phyloP scores from a whole-genome alignment of 345 rosid genomes.

The Populus simonii region DNA sequence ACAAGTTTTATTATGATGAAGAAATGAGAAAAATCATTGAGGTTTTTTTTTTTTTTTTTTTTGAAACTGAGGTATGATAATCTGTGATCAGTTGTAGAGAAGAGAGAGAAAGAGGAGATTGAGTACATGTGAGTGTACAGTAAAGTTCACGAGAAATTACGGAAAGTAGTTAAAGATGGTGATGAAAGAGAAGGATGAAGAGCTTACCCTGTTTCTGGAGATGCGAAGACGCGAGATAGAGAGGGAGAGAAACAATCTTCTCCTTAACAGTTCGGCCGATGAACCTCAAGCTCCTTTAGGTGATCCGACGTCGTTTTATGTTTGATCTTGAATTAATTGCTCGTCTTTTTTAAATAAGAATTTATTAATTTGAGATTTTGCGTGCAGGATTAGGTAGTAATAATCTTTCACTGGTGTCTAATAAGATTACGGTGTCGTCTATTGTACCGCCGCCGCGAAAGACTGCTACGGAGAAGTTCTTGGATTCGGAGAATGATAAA shows the following conservation, averaged over 20 bases:
- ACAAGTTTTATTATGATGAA: background rate
- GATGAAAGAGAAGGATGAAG: slow-evolving; percentile 27
- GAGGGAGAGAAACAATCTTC: slow-evolving; percentile 3
- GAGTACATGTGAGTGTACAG: background rate
- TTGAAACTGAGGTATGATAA: background rate
- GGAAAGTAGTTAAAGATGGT: slow-evolving; percentile 11
- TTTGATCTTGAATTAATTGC: no score
- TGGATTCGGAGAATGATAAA: slow-evolving; percentile 33
- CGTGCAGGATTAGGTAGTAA: background rate
- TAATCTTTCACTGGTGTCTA: background rate
- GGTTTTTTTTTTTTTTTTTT: no score
- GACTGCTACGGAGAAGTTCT: slow-evolving; percentile 26
- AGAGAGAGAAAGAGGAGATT: background rate
- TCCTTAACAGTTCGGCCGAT: background rate
- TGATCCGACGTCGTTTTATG: background rate
- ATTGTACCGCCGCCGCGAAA: slow-evolving; percentile 10
- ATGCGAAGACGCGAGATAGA: slow-evolving; percentile 26
- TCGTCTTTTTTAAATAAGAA: no score
- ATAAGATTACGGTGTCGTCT: background rate
- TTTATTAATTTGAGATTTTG: background rate
- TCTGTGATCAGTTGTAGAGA: background rate
- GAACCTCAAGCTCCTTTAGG: slow-evolving; percentile 2
- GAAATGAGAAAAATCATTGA: background rate
- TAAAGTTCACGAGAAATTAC: background rate
- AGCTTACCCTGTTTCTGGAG: slow-evolving; percentile 24